Evolutionary conservation across 257 asterid genomes (phyloP).

Genomic region (Solanum virginianum): DNA sequence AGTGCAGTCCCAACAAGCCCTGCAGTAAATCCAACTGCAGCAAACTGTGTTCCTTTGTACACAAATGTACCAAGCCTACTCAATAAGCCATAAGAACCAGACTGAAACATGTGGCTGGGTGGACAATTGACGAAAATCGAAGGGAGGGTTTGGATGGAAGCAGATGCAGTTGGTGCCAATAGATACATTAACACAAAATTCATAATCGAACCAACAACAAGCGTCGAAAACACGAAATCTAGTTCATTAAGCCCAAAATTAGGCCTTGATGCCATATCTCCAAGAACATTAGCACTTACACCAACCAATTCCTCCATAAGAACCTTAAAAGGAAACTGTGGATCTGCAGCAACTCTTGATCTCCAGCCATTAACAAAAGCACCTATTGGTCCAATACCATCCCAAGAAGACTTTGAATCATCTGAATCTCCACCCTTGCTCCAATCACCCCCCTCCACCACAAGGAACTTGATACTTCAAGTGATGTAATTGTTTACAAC

Average conservation of each 20-base stretch:
- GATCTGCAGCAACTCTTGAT: conserved; percentile 83
- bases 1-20: conserved; percentile 87
- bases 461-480: conserved; percentile 6
- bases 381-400: conserved; percentile 57
- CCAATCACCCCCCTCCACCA: conserved; percentile 12
- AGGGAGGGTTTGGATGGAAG: conserved; percentile 44
- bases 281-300: conserved; percentile 63
- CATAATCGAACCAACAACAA: conserved; percentile 73
- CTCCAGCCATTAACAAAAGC: conserved; percentile 76
- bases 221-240: conserved; percentile 81
- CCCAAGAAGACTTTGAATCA: conserved; percentile 28
- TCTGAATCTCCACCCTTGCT: conserved; percentile 38
- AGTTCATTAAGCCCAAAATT: conserved; percentile 88
- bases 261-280: conserved; percentile 94
- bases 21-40: conserved; percentile 76
- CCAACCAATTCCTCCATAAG: conserved; percentile 90
- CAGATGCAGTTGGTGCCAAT: conserved; percentile 59
- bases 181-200: conserved; percentile 83
- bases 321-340: conserved; percentile 87
- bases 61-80: conserved; percentile 65
- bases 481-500: neutral
- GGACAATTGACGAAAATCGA: conserved; percentile 60
- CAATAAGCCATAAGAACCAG: conserved; percentile 45
- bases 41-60: conserved; percentile 64
- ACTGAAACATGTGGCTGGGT: conserved; percentile 82